phyloP scores from a whole-genome alignment of 2,329 filamentous ascomycete species.

The Trichoderma sp. region DNA sequence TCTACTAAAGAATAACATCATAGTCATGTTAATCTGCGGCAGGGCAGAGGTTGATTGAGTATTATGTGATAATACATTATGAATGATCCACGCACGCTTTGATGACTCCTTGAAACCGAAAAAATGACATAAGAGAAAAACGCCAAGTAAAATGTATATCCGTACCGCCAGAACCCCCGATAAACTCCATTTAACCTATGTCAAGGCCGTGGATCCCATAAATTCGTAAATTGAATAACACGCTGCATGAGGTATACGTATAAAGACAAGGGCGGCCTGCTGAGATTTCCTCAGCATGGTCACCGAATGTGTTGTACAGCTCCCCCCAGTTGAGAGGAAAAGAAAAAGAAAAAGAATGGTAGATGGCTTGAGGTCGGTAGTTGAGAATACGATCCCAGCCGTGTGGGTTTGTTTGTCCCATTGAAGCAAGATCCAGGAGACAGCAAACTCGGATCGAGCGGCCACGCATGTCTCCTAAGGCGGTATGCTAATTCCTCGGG shows the following conservation, averaged over 20 bases:
- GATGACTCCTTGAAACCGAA: neutral
- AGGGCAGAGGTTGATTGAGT: constrained; percentile 3
- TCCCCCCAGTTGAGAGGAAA: neutral
- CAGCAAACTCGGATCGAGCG: neutral
- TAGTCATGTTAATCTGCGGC: neutral
- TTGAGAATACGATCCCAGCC: neutral
- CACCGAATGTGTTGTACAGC: constrained; percentile 2
- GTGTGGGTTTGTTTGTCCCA: neutral
- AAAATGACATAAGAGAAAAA: constrained; percentile 7
- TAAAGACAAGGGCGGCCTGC: neutral
- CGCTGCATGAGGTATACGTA: constrained; percentile 19
- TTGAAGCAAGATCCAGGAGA: neutral
- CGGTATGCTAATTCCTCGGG: neutral
- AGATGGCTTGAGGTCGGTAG: neutral
- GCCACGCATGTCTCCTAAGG: neutral
- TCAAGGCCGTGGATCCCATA: constrained; percentile 22
- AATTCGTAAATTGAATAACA: constrained; percentile 23
- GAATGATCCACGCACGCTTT: constrained; percentile 5
- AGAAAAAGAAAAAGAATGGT: neutral
- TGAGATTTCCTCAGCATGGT: neutral
- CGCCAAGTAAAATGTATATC: constrained; percentile 15
- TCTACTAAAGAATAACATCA: constrained; percentile 11
- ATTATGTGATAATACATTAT: neutral
- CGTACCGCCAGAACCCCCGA: constrained; percentile 1
- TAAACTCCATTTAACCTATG: constrained; percentile 19